Conservation (phyloP, 768 basidiomycete genomes). For the Trametes coccinea region DNA sequence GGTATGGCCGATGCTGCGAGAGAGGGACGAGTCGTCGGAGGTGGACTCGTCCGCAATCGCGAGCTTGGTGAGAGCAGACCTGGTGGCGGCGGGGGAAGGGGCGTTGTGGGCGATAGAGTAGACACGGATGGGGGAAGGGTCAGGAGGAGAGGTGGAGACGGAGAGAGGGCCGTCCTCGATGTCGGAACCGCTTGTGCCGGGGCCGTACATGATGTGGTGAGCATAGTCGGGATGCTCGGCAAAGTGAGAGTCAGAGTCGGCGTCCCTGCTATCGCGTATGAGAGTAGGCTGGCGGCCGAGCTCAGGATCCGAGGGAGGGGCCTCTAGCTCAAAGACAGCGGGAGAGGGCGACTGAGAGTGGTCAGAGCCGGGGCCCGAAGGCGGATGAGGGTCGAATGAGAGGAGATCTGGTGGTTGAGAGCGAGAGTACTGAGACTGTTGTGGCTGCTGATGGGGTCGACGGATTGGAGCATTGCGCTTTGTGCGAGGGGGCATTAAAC, state of each 20-base stretch:
- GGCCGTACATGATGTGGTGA: not conserved
- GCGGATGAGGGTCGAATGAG: not conserved
- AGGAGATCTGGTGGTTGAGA: conserved; percentile 13
- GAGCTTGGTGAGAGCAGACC: not conserved
- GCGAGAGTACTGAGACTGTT: not conserved
- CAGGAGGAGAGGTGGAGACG: conserved; percentile 13
- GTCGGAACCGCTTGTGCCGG: conserved; percentile 16
- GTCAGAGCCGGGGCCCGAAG: not conserved
- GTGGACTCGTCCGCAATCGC: conserved; percentile 10
- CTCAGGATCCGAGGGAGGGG: conserved; percentile 20
- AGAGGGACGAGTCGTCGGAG: conserved; percentile 11
- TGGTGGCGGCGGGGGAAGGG: not conserved
- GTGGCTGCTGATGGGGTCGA: conserved; percentile 15
- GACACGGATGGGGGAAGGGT: conserved; percentile 6
- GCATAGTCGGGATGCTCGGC: not conserved
- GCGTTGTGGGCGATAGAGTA: conserved; percentile 9
- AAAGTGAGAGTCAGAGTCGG: not conserved
- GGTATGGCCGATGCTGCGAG: conserved; percentile 21
- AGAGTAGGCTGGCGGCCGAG: conserved; percentile 12
- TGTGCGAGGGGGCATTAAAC: conserved; percentile 32
- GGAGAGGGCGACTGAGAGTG: not conserved
- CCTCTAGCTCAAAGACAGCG: conserved; percentile 15
- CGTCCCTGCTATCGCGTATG: conserved; percentile 1
- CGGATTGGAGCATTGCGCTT: conserved; percentile 28
- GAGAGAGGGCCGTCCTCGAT: conserved; percentile 18